A percentile compares a stretch with the other conserved stretches of the same genome.
phyloP scores from a whole-genome alignment of 768 basidiomycete genomes.

The Pleurotus salmoneostramineus region DNA sequence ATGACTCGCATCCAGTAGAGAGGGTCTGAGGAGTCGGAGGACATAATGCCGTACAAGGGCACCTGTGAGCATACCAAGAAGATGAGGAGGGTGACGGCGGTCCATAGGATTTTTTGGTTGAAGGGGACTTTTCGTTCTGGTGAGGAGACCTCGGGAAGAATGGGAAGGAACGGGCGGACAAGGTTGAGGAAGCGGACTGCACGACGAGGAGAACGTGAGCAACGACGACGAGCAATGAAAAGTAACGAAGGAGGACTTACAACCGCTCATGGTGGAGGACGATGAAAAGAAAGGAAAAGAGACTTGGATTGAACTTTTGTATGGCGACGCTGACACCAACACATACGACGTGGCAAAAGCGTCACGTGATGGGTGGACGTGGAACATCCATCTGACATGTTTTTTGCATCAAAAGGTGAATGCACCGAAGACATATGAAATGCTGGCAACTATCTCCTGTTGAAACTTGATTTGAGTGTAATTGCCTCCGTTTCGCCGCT shows the following conservation, averaged over 20 bases:
- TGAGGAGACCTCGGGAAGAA: conserved; percentile 95
- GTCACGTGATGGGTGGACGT: background rate
- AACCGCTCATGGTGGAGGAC: conserved; percentile 69
- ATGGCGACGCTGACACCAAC: background rate
- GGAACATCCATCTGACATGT: too few species aligned
- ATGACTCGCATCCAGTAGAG: conserved; percentile 99
- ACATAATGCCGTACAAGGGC: conserved; percentile 99
- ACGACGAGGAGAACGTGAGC: conserved; percentile 6
- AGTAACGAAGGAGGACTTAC: conserved; percentile 38
- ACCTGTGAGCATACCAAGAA: conserved; percentile 99
- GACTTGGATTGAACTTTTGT: background rate
- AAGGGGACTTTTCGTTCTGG: conserved; percentile 98
- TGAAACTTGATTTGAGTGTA: too few species aligned
- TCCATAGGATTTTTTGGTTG: conserved; percentile 99
- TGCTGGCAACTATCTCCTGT: too few species aligned
- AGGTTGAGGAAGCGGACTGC: conserved; percentile 96
- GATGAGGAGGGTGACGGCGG: conserved; percentile 97
- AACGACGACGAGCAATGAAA: conserved; percentile 1
- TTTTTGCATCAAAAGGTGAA: too few species aligned
- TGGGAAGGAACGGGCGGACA: conserved; percentile 95
- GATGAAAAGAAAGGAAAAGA: conserved; percentile 16
- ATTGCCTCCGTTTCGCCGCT: too few species aligned
- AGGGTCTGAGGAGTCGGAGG: conserved; percentile 97
- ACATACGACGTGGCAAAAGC: background rate
- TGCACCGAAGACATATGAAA: too few species aligned